Evolutionary conservation across 2,329 filamentous ascomycete genomes (phyloP), one percentile per base, ranked within the genome.

Genomic region (Xylariaceae sp.): DNA sequence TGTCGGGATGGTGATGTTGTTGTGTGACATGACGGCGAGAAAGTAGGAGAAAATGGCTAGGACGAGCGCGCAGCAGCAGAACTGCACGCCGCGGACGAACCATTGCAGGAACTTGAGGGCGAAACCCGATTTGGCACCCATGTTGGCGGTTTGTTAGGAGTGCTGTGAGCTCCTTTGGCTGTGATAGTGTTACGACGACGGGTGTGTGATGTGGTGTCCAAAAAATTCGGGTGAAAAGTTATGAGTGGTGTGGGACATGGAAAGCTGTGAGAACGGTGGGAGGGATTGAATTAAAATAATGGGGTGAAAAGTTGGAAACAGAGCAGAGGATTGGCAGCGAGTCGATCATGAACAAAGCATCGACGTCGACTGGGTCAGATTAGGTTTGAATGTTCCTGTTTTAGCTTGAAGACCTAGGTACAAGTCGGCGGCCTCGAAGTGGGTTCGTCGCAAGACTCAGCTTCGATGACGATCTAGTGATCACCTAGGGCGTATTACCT

Each of bases 41-140:
- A 89, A 94, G 73, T 94, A 95, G 37, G 82, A 83, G 73, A 85
- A 90, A 57, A 93, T 78, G 52, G 78, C 85, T 47, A 96, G 77
- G 47, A 91, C 77, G 51, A 95, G 74, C 44, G 75, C 80, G 8
- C 84, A 74, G 62, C 81, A 87, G 60, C 78, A 73, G 64, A 95
- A 85, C 56, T 88, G 79, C 42, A 95, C 66, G 50, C 76, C 67
- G 52, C 91, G 87, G 56, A 94, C 69, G 61, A 83, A 73, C 62
- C 84, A 85, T 57, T 88, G 84, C 35, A 77, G 44, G 45, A 76
- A 65, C 56, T 87, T 88, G 54, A 95, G 78, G 54, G 79, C 72
- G 47, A 82, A 63, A 49, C 81, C 79, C 34, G 68, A 64, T 48
- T 71, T 70, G 44, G 69, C 63, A 48, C 73, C 78, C 82, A 85